These are phyloP conservation scores for Penicillium sp. DNA, from an alignment of 2,329 filamentous ascomycete genomes.

Conservation along the genomic window DNA sequence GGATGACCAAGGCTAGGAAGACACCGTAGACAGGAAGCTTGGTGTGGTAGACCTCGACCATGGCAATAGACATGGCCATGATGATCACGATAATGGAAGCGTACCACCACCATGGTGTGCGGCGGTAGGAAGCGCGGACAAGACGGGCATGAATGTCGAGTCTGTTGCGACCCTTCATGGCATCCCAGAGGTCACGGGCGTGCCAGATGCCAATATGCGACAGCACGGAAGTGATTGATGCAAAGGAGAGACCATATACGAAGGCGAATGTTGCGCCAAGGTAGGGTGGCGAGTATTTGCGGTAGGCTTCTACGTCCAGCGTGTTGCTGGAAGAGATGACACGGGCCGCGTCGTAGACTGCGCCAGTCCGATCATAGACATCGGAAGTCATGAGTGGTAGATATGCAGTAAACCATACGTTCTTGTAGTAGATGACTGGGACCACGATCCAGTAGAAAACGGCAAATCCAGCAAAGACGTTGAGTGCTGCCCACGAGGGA, in stretches of 20 bases:
- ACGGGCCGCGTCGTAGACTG: conserved; percentile 57
- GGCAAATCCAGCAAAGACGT: conserved; percentile 41
- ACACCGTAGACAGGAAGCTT: conserved; percentile 47
- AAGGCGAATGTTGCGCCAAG: conserved; percentile 58
- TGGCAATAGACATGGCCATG: conserved; percentile 29
- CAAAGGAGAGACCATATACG: conserved; percentile 62
- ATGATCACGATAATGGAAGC: conserved; percentile 35
- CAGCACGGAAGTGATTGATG: conserved; percentile 57
- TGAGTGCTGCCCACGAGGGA: conserved; percentile 41
- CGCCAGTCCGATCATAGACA: conserved; percentile 47
- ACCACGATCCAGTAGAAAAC: conserved; percentile 38
- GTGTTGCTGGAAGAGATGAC: conserved; percentile 55
- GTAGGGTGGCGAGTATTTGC: conserved; percentile 64
- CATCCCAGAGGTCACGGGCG: conserved; percentile 28
- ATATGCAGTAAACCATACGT: conserved; percentile 30
- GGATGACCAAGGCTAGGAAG: conserved; percentile 43
- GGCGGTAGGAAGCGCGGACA: conserved; percentile 38
- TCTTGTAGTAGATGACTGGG: conserved; percentile 34
- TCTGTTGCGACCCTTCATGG: conserved; percentile 36
- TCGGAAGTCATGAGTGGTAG: conserved; percentile 30
- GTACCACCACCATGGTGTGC: conserved; percentile 48
- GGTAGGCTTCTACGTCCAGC: conserved; percentile 61
- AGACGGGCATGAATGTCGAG: conserved; percentile 45
- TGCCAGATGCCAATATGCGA: conserved; percentile 33
- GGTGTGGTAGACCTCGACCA: conserved; percentile 46